Evolutionary conservation across 257 asterid genomes (phyloP).

Genomic region (Verbascum thapsus): DNA sequence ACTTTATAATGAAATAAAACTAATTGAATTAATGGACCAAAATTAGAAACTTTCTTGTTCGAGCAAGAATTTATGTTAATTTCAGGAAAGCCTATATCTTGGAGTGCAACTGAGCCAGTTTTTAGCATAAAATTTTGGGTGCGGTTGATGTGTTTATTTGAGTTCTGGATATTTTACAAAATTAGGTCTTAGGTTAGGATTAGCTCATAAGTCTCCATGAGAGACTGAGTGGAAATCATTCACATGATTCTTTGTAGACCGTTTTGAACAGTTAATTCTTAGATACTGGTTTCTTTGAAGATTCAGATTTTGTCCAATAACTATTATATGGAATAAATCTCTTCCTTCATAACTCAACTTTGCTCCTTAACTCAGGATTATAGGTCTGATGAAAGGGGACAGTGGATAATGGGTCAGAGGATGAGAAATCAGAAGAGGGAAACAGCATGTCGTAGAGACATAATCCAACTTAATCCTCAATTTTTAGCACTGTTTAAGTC

Average conservation of each 20-base stretch:
- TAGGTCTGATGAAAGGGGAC: slow-evolving; percentile 85
- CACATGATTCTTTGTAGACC: background rate
- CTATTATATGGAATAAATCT: background rate
- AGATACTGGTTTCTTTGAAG: slow-evolving; percentile 17
- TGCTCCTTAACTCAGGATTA: slow-evolving; percentile 58
- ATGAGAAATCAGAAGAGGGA: slow-evolving; percentile 61
- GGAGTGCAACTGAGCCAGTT: slow-evolving; percentile 8
- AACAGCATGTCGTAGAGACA: slow-evolving; percentile 59
- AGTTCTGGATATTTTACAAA: background rate
- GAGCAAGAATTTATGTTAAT: background rate
- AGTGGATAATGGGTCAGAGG: slow-evolving; percentile 72
- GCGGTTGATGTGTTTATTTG: slow-evolving; percentile 9
- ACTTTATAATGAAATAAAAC: background rate
- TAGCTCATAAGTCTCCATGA: background rate
- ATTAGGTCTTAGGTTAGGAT: background rate
- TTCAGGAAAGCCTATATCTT: background rate
- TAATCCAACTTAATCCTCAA: slow-evolving; percentile 46
- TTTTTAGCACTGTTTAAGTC: slow-evolving; percentile 68
- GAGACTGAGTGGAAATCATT: background rate
- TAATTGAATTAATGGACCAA: background rate
- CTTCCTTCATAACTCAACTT: slow-evolving; percentile 18
- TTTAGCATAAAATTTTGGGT: slow-evolving; percentile 1
- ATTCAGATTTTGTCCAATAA: background rate
- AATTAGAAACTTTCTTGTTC: background rate
- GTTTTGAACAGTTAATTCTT: background rate